Evolutionary conservation across 148 eudicot genomes (phyloP), one percentile per base, ranked within the genome.

Genomic region (Drosera capensis): DNA sequence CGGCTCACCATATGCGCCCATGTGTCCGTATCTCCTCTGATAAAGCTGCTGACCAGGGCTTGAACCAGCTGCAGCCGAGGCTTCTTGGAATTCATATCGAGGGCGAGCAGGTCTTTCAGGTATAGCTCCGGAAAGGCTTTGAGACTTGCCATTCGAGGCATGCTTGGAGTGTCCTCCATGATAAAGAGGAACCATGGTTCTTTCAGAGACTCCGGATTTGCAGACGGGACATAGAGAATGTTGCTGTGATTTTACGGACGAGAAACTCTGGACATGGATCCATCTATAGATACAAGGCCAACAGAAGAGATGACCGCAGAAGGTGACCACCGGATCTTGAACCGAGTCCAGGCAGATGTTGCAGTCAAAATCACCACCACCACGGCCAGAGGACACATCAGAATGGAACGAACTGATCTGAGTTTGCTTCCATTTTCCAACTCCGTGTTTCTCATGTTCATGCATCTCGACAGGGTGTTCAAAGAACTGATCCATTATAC

Each of bases 281-380:
- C 96, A 87, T 47, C 63, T 64, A 68, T 82, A 87, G 36, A 87
- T 82, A 61, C 96, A 87, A 19, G 90, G 96, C 96, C 96, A 87
- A 44, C 96, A 87, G 42, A 76, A 87, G 55, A 87, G 90, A 54
- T 87, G 96, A 19, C 96, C 96, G 23, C 96, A 82, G 1, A 87
- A 52, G 26, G 94, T 87, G 25, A 87, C 77, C 11, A 87, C 90
- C 0, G 96, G 96, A 14, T 87, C 90, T 22, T 71, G 78, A 39
- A 82, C 90, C 1, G 50, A 50, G 48, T 87, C 94, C 46, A 79
- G 59, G 63, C 96, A 87, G 0, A 87, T 87, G 48, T 83, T 87
- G 70, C 96, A 87, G 30, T 87, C 94, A 17, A 87, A 87, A 14
- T n/a, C n/a, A n/a, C n/a, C n/a, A n/a, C n/a, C n/a, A n/a, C n/a